Conservation (phyloP, 75 land plant species). For the Picea glauca region DNA sequence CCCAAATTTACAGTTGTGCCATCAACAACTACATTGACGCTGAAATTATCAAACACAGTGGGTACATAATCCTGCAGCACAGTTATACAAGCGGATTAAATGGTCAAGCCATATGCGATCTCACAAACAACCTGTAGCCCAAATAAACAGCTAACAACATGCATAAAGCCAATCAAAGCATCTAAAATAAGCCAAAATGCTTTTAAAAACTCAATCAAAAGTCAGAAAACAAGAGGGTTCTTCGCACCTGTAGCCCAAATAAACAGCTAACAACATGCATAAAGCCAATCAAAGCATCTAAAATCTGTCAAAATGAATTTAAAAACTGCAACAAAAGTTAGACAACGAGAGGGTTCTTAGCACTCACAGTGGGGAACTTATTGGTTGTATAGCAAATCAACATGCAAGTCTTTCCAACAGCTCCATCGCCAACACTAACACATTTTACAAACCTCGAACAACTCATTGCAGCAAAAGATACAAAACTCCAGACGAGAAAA, state of each 20-base stretch:
- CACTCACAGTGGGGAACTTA: conserved; percentile 30
- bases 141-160: background rate
- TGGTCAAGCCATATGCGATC: background rate
- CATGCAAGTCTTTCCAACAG: conserved; percentile 51
- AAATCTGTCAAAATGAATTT: background rate
- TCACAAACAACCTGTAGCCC: background rate
- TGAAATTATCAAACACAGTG: conserved; percentile 49
- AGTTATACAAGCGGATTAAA: background rate
- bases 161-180: background rate
- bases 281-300: background rate
- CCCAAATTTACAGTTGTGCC: conserved; percentile 42
- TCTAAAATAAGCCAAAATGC: background rate
- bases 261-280: background rate
- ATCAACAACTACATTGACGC: conserved; percentile 45
- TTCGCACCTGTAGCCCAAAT: no score
- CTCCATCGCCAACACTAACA: conserved; percentile 49
- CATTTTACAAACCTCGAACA: conserved; percentile 34
- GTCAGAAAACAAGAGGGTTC: no score
- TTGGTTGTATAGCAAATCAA: conserved; percentile 43
- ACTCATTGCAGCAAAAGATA: no score
- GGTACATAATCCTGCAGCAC: conserved; percentile 42
- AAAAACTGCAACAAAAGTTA: background rate
- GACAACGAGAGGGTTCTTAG: no score
- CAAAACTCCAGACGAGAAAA: no score
- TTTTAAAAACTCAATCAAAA: background rate